A percentile compares a stretch with the other conserved stretches of the same genome.
These are phyloP conservation scores for Dissophora ornata DNA, from an alignment of 192 early-diverging fungal species.

Conservation along the genomic window DNA sequence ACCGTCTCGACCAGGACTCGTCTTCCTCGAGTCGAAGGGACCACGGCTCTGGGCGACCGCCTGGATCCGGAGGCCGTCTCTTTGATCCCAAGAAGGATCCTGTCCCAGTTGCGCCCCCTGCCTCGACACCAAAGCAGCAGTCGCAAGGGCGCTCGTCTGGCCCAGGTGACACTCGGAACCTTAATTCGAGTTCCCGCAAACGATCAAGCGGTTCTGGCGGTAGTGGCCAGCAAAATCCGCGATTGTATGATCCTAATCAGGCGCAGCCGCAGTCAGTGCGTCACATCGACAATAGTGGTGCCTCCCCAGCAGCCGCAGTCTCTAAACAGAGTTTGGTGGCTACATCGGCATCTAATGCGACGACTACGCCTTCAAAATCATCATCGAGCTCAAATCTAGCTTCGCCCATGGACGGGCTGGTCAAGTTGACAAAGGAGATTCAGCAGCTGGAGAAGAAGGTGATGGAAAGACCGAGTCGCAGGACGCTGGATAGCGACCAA, in stretches of 20 bases:
- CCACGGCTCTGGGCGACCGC: constrained; percentile 10
- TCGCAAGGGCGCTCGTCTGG: neutral
- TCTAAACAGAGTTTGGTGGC: constrained; percentile 19
- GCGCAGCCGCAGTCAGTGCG: constrained; percentile 40
- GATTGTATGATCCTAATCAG: constrained; percentile 42
- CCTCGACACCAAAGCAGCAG: neutral
- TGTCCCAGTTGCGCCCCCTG: constrained; percentile 32
- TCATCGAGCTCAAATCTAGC: too few species aligned
- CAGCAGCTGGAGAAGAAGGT: constrained; percentile 49
- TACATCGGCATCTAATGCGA: too few species aligned
- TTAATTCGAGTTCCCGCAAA: constrained; percentile 1
- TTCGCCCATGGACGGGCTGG: constrained; percentile 19
- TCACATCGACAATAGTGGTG: neutral
- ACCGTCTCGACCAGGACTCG: constrained; percentile 24
- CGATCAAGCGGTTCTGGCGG: neutral
- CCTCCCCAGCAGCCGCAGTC: neutral
- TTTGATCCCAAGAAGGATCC: constrained; percentile 50
- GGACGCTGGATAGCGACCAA: constrained; percentile 42
- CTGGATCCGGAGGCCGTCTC: constrained; percentile 17
- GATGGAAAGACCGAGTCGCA: constrained; percentile 43
- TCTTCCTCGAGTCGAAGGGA: constrained; percentile 5
- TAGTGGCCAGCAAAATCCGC: constrained; percentile 17
- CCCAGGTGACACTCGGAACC: constrained; percentile 19
- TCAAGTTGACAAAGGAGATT: constrained; percentile 49
- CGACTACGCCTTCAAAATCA: constrained; percentile 3